Evolutionary conservation across 1,284 basidiomycete species (phyloP).

Genomic region (Apiotrichum akiyoshidainum): DNA sequence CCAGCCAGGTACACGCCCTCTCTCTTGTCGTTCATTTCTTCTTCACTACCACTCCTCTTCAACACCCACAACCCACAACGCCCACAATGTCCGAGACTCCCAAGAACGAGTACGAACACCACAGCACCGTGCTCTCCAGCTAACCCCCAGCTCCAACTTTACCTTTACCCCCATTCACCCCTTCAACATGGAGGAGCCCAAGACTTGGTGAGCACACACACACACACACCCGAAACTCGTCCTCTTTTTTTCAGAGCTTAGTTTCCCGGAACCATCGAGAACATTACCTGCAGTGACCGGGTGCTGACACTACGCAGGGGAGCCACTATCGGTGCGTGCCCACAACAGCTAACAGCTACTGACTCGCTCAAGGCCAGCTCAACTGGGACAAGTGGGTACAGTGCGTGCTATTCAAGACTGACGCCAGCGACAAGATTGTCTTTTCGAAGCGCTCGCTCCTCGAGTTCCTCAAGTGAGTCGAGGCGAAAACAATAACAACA

Average conservation of each 20-base stretch:
- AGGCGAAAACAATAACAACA: background rate
- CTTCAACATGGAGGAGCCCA: conserved; percentile 50
- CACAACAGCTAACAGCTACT: background rate
- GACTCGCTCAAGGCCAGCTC: conserved; percentile 36
- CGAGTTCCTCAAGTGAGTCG: conserved; percentile 49
- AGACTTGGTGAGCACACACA: conserved; percentile 40
- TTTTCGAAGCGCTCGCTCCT: conserved; percentile 51
- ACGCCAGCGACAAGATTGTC: conserved; percentile 47
- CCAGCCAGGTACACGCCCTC: background rate
- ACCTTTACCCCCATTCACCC: conserved; percentile 51
- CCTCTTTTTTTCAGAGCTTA: too few species aligned
- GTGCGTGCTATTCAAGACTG: background rate
- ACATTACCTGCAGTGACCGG: too few species aligned
- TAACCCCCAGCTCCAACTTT: conserved; percentile 7
- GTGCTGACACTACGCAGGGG: conserved; percentile 15
- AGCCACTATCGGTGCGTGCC: conserved; percentile 25
- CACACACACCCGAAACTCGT: background rate
- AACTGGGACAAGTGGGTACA: conserved; percentile 49
- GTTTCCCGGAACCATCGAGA: too few species aligned
- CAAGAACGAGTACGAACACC: conserved; percentile 9
- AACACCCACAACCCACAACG: background rate
- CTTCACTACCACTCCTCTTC: background rate
- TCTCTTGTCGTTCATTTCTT: background rate
- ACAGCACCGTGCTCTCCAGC: background rate
- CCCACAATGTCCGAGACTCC: conserved; percentile 11